These are phyloP conservation scores for Lodderomyces beijingensis DNA, from an alignment of 1,139 yeast genomes.

Conservation along the genomic window DNA sequence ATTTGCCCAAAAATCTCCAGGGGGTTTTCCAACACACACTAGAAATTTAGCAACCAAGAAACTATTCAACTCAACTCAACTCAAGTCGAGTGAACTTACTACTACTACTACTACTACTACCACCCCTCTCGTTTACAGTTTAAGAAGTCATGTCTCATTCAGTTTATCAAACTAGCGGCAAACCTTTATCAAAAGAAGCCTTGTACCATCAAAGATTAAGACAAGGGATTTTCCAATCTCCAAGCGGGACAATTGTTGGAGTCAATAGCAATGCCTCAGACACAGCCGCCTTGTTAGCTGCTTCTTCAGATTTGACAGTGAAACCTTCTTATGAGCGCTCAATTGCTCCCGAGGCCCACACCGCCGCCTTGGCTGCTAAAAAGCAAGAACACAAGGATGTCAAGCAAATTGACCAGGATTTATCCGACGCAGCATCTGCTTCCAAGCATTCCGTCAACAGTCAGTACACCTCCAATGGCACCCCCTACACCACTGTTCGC, in stretches of 20 bases:
- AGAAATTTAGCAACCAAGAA: too few relatives aligned
- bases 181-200: slow-evolving; percentile 71
- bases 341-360: slow-evolving; percentile 62
- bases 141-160: slow-evolving; percentile 36
- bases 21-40: too few relatives aligned
- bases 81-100: too few relatives aligned
- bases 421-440: slow-evolving; percentile 31
- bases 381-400: slow-evolving; percentile 36
- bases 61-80: too few relatives aligned
- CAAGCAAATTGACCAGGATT: slow-evolving; percentile 43
- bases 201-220: slow-evolving; percentile 71
- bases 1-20: too few relatives aligned
- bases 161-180: slow-evolving; percentile 58
- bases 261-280: slow-evolving; percentile 67
- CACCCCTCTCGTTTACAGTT: too few relatives aligned
- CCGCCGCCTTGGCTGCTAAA: slow-evolving; percentile 60
- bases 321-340: slow-evolving; percentile 60
- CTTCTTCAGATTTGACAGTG: slow-evolving; percentile 59
- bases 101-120: too few relatives aligned
- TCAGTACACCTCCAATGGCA: slow-evolving; percentile 10
- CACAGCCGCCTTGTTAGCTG: slow-evolving; percentile 72
- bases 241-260: slow-evolving; percentile 67
- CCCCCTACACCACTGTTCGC: slow-evolving; percentile 14
- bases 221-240: slow-evolving; percentile 70
- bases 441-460: slow-evolving; percentile 5